Base-by-base conservation (phyloP, 108 stramenopile genomes). In the Stephanodiscus triporus region DNA sequence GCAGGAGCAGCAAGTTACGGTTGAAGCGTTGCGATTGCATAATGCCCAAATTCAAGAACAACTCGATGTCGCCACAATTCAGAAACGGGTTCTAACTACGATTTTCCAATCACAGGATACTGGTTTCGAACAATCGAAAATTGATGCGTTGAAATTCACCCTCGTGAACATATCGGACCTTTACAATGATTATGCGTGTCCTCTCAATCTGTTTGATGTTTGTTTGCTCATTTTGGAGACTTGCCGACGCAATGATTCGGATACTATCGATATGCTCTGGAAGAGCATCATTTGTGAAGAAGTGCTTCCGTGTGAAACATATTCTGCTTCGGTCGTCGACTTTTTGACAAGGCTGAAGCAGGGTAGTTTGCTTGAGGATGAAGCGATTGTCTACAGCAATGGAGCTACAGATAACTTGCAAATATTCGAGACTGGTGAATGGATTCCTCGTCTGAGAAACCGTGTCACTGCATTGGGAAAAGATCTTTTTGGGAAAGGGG, bases 171-270 rank as follows among this genome's bases (percentile, higher is more conserved):
- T 87, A 11, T 86, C 87, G 8, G 85, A 85, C 19, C 65, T 96
- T 13, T 91, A 91, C 84, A 96, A 94, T 64, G 86, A 89, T 10
- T 92, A 84, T 76, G 85, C 91, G 10, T 76, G 73, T 9, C 77
- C 78, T 0, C 73, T 89, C 54, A 80, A 84, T 60, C 82, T 94
- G 27, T 92, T 83, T 68, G 92, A 93, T 60, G 64, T 85, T 32
- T 96, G 93, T 47, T 71, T 96, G 62, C 58, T 84, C 2, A 77
- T 96, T 29, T 75, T 94, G 20, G 84, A 88, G 43, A 81, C 82
- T 9, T 93, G 93, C 50, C 70, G 72, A 10, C 69, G 80, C 63
- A 66, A 84, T 30, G 85, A 96, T 42, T 45, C 26, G 9, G 70
- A 71, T n/a, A 73, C 53, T 24, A 89, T 94, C 48, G 24, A 51